Conservation (phyloP, 352 stramenopile species). For the Globisporangium acanthophoron region DNA sequence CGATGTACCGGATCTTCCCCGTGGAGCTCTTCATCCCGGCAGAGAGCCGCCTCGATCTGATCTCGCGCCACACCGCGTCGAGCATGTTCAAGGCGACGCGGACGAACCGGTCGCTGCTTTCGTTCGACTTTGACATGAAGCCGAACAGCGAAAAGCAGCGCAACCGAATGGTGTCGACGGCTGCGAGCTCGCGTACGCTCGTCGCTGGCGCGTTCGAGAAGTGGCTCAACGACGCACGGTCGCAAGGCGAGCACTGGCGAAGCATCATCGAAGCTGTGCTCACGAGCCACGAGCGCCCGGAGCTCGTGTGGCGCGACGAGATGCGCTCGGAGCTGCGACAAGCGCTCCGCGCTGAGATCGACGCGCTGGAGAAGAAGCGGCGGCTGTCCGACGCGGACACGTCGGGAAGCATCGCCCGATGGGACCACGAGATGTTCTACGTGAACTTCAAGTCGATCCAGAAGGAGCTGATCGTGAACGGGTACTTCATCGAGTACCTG, state of each 20-base stretch:
- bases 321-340: conserved; percentile 61
- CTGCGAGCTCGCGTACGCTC: conserved; percentile 28
- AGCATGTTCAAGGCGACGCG: conserved; percentile 32
- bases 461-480: conserved; percentile 69
- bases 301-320: conserved; percentile 63
- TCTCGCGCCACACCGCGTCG: conserved; percentile 53
- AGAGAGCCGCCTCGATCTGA: conserved; percentile 43
- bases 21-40: conserved; percentile 75
- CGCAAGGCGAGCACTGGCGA: conserved; percentile 70
- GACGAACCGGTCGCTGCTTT: conserved; percentile 48
- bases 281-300: conserved; percentile 51
- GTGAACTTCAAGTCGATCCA: conserved; percentile 72
- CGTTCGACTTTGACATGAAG: conserved; percentile 59
- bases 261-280: conserved; percentile 58
- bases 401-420: conserved; percentile 30
- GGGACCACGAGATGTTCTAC: conserved; percentile 81
- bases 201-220: conserved; percentile 46
- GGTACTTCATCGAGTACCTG: conserved; percentile 74
- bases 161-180: conserved; percentile 27
- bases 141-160: conserved; percentile 38
- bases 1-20: conserved; percentile 73
- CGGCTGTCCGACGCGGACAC: conserved; percentile 9
- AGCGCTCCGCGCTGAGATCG: conserved; percentile 53
- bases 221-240: conserved; percentile 57
- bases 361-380: conserved; percentile 31